Conservation (phyloP, 176 grass and related monocot genomes). For the Panicum miliaceum region DNA sequence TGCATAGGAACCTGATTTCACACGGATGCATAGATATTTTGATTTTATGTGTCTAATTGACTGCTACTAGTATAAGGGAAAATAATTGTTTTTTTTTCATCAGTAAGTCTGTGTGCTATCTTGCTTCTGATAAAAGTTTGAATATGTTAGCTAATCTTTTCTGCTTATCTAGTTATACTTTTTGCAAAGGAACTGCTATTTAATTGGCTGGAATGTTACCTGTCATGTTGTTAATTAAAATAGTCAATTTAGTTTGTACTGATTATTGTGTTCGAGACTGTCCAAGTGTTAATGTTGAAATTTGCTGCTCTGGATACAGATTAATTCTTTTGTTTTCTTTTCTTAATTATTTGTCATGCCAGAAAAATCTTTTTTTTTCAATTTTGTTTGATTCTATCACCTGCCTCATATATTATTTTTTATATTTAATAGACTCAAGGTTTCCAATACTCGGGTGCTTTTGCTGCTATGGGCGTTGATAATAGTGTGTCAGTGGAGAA, state of each 20-base stretch:
- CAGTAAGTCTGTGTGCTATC: background rate
- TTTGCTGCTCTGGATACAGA: conserved; percentile 10
- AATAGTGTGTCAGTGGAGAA: conserved; percentile 57
- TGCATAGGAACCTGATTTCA: background rate
- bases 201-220: background rate
- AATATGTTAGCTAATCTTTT: background rate
- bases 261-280: background rate
- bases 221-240: background rate
- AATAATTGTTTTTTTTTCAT: background rate
- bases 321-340: background rate
- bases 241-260: background rate
- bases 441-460: conserved; percentile 71
- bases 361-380: background rate
- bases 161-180: background rate
- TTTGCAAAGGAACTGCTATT: background rate
- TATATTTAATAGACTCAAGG: conserved; percentile 70
- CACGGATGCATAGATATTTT: background rate
- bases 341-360: background rate
- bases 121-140: conserved; percentile 16
- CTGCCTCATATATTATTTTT: background rate
- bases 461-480: conserved; percentile 70
- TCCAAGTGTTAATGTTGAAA: background rate
- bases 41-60: background rate
- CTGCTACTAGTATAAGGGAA: background rate
- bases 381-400: background rate